Conservation (phyloP, 306 rosid genomes). For the Carpinus fangiana region DNA sequence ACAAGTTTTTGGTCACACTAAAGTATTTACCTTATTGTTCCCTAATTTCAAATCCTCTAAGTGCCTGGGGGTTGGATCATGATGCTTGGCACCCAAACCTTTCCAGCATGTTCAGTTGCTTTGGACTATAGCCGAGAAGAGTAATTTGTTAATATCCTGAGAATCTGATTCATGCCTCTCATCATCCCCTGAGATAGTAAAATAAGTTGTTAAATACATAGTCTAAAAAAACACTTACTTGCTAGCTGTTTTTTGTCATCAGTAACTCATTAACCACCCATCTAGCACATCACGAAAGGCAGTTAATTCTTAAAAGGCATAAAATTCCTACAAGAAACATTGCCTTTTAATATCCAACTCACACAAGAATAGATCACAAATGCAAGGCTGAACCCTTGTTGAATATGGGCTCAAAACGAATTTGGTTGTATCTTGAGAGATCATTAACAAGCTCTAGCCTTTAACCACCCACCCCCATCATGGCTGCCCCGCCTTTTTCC, state of each 20-base stretch:
- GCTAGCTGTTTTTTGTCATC: not conserved
- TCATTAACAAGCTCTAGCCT: not conserved
- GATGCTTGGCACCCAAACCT: not conserved
- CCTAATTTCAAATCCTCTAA: not conserved
- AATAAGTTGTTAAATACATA: not conserved
- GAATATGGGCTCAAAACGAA: not conserved
- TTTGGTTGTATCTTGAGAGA: not conserved
- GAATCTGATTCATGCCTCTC: constrained; percentile 48
- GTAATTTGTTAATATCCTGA: constrained; percentile 66
- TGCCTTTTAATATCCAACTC: not conserved
- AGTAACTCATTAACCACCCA: constrained; percentile 1
- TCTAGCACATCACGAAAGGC: not conserved
- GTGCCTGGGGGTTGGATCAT: not conserved
- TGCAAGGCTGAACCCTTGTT: not conserved
- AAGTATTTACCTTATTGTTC: not conserved
- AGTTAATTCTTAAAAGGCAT: not conserved
- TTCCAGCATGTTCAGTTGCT: constrained; percentile 36
- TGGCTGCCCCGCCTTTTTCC: not conserved
- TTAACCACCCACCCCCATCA: too few relatives aligned
- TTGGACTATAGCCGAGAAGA: constrained; percentile 75
- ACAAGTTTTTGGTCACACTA: not conserved
- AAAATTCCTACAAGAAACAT: not conserved
- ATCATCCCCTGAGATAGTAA: constrained; percentile 56
- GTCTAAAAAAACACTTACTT: not conserved
- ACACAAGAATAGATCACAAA: not conserved